Evolutionary conservation across 1,284 basidiomycete genomes (phyloP), one percentile per base, ranked within the genome.

Genomic region (Rhodotorula sp.): DNA sequence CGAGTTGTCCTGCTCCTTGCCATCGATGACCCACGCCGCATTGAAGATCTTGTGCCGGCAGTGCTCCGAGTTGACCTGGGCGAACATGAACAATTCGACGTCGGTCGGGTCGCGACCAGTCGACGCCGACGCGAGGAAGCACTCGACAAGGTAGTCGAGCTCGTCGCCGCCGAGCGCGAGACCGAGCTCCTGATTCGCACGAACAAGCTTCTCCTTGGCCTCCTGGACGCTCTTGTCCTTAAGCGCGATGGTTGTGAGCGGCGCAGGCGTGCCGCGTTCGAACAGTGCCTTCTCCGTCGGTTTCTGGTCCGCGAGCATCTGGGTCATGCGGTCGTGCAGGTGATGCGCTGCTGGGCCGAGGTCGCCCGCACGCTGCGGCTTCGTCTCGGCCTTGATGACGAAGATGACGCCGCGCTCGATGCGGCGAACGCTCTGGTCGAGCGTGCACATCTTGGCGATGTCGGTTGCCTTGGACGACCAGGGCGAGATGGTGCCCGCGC

Each of bases 41-140:
- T 99, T 99, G 86, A 99, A 99, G 78, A 98, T 99, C 84, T 99
- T 99, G 86, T 99, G 97, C 59, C 97, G 88, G 82, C 97, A 99
- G 82, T 99, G 97, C 83, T 99, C 97, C 54, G 95, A 98, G 84
- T 99, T 99, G 81, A 99, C 96, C 82, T 99, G 97, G 27, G 97
- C 96, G 81, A 99, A 99, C 96, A 99, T 99, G 87, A 99, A 99
- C 29, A 99, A 86, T 81, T 99, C 97, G 22, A 97, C 95, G 79
- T 99, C 96, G 61, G 93, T 98, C 8, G 94, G 94, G 80, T 93
- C 90, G 58, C 93, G 88, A 62, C 84, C 84, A 78, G 90, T 86
- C 84, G 81, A 34, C 84, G 80, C 58, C 59, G 74, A 22, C 89
- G 89, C 85, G 54, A 92, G 86, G 82, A 94, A 99, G 17, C 92